These are phyloP conservation scores for Trichoderma atroviride DNA, from an alignment of 2,329 filamentous ascomycete species.

Conservation along the genomic window DNA sequence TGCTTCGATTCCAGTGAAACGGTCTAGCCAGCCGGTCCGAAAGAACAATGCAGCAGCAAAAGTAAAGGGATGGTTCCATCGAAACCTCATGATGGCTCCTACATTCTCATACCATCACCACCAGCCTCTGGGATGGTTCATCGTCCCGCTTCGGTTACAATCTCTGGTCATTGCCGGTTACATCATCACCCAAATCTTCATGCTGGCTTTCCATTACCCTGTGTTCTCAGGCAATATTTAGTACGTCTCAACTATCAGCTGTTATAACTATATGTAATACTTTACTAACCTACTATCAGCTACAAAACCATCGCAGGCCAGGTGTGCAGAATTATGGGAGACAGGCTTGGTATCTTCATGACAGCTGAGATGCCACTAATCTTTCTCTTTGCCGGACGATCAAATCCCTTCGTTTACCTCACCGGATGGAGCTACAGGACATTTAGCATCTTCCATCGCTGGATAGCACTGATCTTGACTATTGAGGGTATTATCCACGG, in stretches of 20 bases:
- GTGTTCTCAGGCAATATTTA: constrained; percentile 39
- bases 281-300: constrained; percentile 30
- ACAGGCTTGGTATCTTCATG: constrained; percentile 61
- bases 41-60: constrained; percentile 5
- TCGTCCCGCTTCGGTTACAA: constrained; percentile 42
- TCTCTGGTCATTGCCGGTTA: constrained; percentile 40
- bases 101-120: constrained; percentile 29
- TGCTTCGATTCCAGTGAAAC: constrained; percentile 18
- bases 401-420: constrained; percentile 62
- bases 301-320: constrained; percentile 37
- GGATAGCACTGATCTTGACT: constrained; percentile 60
- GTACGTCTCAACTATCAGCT: constrained; percentile 30
- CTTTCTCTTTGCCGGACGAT: constrained; percentile 64
- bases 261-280: neutral
- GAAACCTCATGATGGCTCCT: constrained; percentile 28
- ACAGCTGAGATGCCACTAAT: constrained; percentile 61
- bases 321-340: constrained; percentile 54
- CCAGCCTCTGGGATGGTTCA: constrained; percentile 40
- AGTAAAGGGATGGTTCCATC: constrained; percentile 23
- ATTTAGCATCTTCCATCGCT: constrained; percentile 65
- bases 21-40: constrained; percentile 7
- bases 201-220: constrained; percentile 37
- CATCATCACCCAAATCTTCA: constrained; percentile 38
- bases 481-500: constrained; percentile 59
- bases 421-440: constrained; percentile 67